These are phyloP conservation scores for Metschnikowia baotianmanensis DNA, from an alignment of 805 yeast species.

Conservation along the genomic window DNA sequence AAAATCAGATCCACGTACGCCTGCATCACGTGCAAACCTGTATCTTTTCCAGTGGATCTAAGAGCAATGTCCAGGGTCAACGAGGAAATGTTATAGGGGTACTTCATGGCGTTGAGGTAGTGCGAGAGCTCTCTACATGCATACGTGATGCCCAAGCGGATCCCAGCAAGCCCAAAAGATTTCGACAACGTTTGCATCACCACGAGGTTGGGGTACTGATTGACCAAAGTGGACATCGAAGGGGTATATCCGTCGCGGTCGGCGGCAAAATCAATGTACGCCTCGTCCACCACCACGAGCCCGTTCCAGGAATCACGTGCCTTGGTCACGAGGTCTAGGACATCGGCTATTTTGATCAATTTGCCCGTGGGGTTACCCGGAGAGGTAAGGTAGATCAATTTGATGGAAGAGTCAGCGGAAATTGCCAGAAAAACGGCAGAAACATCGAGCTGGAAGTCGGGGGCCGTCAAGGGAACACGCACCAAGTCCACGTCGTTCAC, in stretches of 20 bases:
- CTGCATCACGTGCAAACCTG: constrained; percentile 60
- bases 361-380: constrained; percentile 97
- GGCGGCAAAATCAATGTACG: constrained; percentile 77
- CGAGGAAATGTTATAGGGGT: constrained; percentile 91
- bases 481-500: constrained; percentile 84
- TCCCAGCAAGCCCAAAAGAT: constrained; percentile 95
- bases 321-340: constrained; percentile 42
- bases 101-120: constrained; percentile 85
- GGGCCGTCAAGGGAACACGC: constrained; percentile 59
- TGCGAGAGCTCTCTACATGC: constrained; percentile 58
- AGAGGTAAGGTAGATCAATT: constrained; percentile 80
- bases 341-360: constrained; percentile 42
- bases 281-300: constrained; percentile 86
- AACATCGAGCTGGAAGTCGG: constrained; percentile 57
- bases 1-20: constrained; percentile 47
- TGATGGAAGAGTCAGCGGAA: constrained; percentile 57
- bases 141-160: constrained; percentile 81
- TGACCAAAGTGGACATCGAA: constrained; percentile 76
- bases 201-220: constrained; percentile 75
- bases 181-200: constrained; percentile 92
- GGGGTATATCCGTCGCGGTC: constrained; percentile 36
- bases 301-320: constrained; percentile 64
- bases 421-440: constrained; percentile 53
- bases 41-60: constrained; percentile 60
- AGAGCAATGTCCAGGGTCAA: constrained; percentile 72